These are phyloP conservation scores for Lactarius sanguifluus DNA, from an alignment of 768 basidiomycete genomes.

Conservation along the genomic window DNA sequence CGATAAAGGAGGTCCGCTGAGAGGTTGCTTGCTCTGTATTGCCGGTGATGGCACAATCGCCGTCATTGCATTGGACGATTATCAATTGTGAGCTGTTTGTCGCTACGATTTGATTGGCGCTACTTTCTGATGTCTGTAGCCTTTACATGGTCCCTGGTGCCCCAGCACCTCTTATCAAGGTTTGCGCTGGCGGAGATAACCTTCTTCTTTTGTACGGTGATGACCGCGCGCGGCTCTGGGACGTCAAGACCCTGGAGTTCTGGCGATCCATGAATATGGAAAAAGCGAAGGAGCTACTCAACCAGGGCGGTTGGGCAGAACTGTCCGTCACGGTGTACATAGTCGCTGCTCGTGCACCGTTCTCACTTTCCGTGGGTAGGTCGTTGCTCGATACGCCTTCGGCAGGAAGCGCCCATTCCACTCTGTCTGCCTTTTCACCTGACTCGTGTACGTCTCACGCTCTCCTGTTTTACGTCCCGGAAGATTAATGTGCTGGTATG, in stretches of 20 bases:
- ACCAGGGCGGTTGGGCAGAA: constrained; percentile 70
- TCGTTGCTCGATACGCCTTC: constrained; percentile 11
- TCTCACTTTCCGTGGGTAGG: constrained; percentile 14
- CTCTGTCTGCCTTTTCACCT: constrained; percentile 16
- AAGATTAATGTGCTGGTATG: background rate
- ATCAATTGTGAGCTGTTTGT: constrained; percentile 66
- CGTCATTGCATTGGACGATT: constrained; percentile 68
- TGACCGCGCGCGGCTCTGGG: constrained; percentile 83
- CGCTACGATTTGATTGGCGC: background rate
- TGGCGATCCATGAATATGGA: constrained; percentile 76
- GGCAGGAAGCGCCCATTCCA: background rate
- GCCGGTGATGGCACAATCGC: constrained; percentile 81
- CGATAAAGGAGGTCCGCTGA: constrained; percentile 54
- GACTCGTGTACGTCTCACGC: constrained; percentile 32
- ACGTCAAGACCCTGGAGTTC: constrained; percentile 77
- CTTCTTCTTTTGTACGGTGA: constrained; percentile 75
- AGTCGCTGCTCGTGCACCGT: background rate
- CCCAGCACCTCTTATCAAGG: constrained; percentile 56
- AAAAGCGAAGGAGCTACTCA: constrained; percentile 74
- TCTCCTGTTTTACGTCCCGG: background rate
- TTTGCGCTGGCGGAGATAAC: constrained; percentile 69
- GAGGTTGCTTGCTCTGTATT: constrained; percentile 69
- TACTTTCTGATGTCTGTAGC: constrained; percentile 40
- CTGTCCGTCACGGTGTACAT: constrained; percentile 47
- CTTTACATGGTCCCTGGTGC: constrained; percentile 82